phyloP scores from a whole-genome alignment of 495 filamentous ascomycete genomes.

The Tuber melanosporum region DNA sequence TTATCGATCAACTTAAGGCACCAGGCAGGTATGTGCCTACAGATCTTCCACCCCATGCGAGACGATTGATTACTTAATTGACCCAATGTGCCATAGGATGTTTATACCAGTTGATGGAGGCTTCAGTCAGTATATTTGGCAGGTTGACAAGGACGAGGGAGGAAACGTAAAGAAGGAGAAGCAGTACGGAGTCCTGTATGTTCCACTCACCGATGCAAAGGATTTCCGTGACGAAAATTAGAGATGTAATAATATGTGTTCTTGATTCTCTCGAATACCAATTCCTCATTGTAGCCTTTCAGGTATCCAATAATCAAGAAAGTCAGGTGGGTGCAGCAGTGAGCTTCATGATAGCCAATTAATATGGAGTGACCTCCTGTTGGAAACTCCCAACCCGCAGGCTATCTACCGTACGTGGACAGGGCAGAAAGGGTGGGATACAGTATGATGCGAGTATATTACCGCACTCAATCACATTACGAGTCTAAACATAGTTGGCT shows the following conservation, averaged over 20 bases:
- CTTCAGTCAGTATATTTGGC: slow-evolving; percentile 70
- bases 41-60: slow-evolving; percentile 4
- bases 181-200: slow-evolving; percentile 80
- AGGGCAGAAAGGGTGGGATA: neutral
- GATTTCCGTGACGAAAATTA: slow-evolving; percentile 25
- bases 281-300: neutral
- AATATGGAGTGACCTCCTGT: neutral
- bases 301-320: neutral
- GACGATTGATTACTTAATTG: slow-evolving; percentile 1
- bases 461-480: neutral
- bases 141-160: slow-evolving; percentile 77
- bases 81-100: slow-evolving; percentile 47
- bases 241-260: neutral
- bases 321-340: neutral
- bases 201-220: slow-evolving; percentile 79
- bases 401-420: neutral
- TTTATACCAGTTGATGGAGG: slow-evolving; percentile 73
- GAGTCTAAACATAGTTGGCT: neutral
- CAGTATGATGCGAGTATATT: neutral
- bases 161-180: slow-evolving; percentile 69
- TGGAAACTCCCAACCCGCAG: neutral
- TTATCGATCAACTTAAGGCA: slow-evolving; percentile 70
- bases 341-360: neutral
- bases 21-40: slow-evolving; percentile 55
- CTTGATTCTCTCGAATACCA: neutral